phyloP scores from a whole-genome alignment of 768 basidiomycete genomes.

The Lactifluus rugatus region DNA sequence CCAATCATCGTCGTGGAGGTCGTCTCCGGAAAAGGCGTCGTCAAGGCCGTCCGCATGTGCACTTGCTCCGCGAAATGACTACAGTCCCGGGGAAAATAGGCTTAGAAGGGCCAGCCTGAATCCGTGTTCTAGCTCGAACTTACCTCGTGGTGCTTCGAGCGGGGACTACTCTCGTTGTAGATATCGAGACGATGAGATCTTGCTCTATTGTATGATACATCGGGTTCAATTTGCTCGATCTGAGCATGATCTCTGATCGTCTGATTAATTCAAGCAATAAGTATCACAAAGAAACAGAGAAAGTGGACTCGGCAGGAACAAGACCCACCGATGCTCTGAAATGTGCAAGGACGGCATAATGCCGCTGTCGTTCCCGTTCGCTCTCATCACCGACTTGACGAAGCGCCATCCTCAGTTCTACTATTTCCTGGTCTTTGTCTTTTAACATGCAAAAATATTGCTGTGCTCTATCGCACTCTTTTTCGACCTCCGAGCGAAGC shows the following conservation, averaged over 20 bases:
- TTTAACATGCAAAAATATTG: background rate
- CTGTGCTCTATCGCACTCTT: background rate
- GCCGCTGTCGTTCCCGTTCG: background rate
- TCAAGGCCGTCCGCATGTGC: background rate
- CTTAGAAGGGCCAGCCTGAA: background rate
- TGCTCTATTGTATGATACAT: background rate
- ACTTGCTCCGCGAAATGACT: background rate
- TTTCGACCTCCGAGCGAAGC: background rate
- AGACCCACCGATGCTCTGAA: conserved; percentile 7
- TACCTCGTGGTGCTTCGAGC: background rate
- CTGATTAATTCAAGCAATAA: background rate
- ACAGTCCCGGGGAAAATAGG: background rate
- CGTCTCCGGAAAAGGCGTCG: background rate
- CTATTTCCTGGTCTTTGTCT: background rate
- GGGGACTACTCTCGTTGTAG: background rate
- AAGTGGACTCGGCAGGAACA: background rate
- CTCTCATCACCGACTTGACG: background rate
- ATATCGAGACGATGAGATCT: conserved; percentile 9
- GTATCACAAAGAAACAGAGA: background rate
- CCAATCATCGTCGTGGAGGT: background rate
- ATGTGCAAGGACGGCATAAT: background rate
- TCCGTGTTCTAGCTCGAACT: background rate
- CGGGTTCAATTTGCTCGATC: conserved; percentile 5
- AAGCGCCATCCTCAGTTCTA: background rate
- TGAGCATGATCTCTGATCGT: conserved; percentile 8